These are phyloP conservation scores for Elymus sibiricus DNA, from an alignment of 176 grass and related monocot genomes.

Conservation along the genomic window DNA sequence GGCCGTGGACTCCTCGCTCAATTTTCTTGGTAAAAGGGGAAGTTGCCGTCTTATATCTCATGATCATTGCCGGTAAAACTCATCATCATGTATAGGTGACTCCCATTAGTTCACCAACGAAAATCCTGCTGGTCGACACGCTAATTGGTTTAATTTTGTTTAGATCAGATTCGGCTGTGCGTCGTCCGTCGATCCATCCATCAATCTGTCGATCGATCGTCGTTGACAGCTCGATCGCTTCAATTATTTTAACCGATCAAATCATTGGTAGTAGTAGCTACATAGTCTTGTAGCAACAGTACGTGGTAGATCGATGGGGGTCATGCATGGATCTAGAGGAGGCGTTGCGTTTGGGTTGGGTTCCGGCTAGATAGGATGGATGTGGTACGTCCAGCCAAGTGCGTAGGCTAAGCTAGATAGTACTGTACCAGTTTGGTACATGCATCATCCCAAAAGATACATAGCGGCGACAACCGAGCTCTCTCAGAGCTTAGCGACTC, in stretches of 20 bases:
- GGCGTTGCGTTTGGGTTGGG: not conserved
- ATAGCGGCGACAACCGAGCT: too few relatives aligned
- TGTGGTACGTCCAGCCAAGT: too few relatives aligned
- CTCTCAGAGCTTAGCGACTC: too few relatives aligned
- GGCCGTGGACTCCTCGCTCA: conserved; percentile 3
- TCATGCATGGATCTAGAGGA: not conserved
- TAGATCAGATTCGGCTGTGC: not conserved
- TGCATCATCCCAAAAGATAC: too few relatives aligned
- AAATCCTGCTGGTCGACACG: not conserved
- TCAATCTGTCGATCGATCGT: not conserved
- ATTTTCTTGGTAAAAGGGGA: not conserved
- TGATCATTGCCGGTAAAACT: not conserved
- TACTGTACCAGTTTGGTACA: too few relatives aligned
- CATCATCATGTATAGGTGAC: not conserved
- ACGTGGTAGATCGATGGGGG: too few relatives aligned
- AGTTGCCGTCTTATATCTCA: not conserved
- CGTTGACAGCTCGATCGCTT: not conserved
- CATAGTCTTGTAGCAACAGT: too few relatives aligned
- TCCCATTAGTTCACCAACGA: not conserved
- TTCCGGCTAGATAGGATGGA: conserved; percentile 8
- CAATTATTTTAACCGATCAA: not conserved
- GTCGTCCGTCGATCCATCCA: not conserved
- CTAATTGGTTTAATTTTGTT: too few relatives aligned
- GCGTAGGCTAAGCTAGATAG: too few relatives aligned
- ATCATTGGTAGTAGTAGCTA: not conserved